A percentile compares a stretch with the other conserved stretches of the same genome.
phyloP scores from a whole-genome alignment of 306 rosid species.

The Oemleria cerasiformis region DNA sequence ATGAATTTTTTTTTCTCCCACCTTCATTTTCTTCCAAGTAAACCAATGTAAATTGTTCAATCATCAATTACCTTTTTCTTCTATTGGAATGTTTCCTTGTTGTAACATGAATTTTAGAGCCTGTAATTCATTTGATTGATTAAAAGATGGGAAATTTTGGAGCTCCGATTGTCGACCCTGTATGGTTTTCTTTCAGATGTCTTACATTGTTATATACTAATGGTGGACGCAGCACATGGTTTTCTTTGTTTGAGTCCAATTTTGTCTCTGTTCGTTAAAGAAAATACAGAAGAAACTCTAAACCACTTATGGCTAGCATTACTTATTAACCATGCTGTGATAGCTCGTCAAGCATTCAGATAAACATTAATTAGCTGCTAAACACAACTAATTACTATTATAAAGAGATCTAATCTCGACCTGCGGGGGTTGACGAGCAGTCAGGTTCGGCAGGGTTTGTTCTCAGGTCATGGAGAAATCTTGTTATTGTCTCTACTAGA shows the following conservation, averaged over 20 bases:
- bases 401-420: neutral
- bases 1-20: neutral
- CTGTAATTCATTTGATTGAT: neutral
- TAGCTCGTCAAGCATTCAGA: neutral
- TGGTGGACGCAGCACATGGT: neutral
- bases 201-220: neutral
- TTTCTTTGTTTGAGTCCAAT: neutral
- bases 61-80: neutral
- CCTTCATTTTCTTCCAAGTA: neutral
- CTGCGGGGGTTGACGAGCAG: neutral
- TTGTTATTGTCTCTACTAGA: constrained; percentile 37
- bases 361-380: neutral
- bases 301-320: neutral
- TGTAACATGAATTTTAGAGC: neutral
- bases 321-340: neutral
- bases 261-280: neutral
- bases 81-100: neutral
- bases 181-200: neutral
- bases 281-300: too few relatives aligned
- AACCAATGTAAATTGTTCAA: neutral
- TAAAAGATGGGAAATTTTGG: neutral
- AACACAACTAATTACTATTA: neutral
- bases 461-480: constrained; percentile 35
- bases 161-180: neutral
- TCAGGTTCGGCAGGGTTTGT: constrained; percentile 19